Percentiles rank a stretch among this genome's conserved stretches.
Conservation (phyloP, 139 green algal species). For the Haematococcus lacustris region DNA sequence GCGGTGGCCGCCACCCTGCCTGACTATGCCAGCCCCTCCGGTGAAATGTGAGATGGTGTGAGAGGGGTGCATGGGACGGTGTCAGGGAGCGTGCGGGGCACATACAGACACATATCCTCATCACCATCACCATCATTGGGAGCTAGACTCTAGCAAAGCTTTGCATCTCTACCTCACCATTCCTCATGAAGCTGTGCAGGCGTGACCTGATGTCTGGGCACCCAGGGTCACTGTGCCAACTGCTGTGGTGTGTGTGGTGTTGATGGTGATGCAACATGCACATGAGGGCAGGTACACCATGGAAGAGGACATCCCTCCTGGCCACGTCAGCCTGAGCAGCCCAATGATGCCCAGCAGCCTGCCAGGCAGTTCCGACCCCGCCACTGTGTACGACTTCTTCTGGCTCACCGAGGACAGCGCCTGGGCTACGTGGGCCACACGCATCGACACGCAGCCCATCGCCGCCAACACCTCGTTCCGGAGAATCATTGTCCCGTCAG, state of each 20-base stretch:
- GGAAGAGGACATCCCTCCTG: constrained; percentile 43
- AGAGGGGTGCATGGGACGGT: background rate
- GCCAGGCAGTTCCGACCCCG: background rate
- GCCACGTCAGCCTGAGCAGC: constrained; percentile 16
- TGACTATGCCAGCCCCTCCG: constrained; percentile 32
- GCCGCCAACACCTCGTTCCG: constrained; percentile 29
- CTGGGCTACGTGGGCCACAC: constrained; percentile 19
- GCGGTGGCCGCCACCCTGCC: constrained; percentile 19
- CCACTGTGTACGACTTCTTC: constrained; percentile 26
- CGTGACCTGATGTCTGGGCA: too few relatives aligned
- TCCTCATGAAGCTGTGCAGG: too few relatives aligned
- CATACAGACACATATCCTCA: too few relatives aligned
- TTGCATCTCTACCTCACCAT: too few relatives aligned
- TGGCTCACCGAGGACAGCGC: constrained; percentile 25
- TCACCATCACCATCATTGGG: too few relatives aligned
- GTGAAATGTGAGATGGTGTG: constrained; percentile 43
- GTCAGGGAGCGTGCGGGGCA: too few relatives aligned
- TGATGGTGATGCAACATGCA: too few relatives aligned
- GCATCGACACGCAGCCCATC: constrained; percentile 28
- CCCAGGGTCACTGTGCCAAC: too few relatives aligned
- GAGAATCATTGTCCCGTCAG: constrained; percentile 61
- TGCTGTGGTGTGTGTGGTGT: too few relatives aligned
- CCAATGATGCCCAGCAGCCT: constrained; percentile 34
- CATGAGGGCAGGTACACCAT: constrained; percentile 38
- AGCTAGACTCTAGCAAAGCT: too few relatives aligned